These are phyloP conservation scores for Mixia osmundae DNA, from an alignment of 1,284 basidiomycete genomes.

Conservation along the genomic window DNA sequence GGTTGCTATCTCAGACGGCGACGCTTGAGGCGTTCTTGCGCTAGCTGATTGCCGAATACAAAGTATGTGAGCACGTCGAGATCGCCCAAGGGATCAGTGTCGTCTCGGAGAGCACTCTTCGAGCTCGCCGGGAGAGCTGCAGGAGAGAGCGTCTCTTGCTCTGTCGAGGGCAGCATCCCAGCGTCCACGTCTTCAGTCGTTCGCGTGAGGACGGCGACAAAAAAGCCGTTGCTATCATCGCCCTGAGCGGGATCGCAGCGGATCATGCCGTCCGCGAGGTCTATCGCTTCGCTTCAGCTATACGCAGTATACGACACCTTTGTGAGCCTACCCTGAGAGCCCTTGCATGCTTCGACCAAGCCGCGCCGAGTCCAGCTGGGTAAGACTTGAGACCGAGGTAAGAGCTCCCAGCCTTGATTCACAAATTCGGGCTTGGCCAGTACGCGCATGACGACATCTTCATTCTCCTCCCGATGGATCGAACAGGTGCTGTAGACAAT, in stretches of 20 bases:
- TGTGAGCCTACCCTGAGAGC: background rate
- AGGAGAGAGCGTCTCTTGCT: no score
- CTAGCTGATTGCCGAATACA: no score
- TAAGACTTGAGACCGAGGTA: slow-evolving; percentile 38
- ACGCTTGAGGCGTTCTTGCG: no score
- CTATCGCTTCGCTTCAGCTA: slow-evolving; percentile 20
- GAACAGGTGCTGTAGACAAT: slow-evolving; percentile 96
- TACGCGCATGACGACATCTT: slow-evolving; percentile 49
- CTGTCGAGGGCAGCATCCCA: no score
- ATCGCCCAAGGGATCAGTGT: no score
- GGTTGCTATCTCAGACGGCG: no score
- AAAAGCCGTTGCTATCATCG: slow-evolving; percentile 82
- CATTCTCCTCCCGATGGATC: slow-evolving; percentile 74
- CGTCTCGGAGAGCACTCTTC: no score
- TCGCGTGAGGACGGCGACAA: slow-evolving; percentile 61
- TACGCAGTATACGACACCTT: background rate
- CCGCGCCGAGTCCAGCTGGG: slow-evolving; percentile 61
- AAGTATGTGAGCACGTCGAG: no score
- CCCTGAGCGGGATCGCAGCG: slow-evolving; percentile 68
- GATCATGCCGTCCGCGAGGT: slow-evolving; percentile 40
- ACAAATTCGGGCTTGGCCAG: slow-evolving; percentile 43
- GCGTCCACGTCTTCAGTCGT: no score
- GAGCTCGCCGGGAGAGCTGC: no score
- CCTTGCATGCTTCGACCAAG: slow-evolving; percentile 31
- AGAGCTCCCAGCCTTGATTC: slow-evolving; percentile 38